Evolutionary conservation across 441 rosid genomes (phyloP).

Genomic region (Melastoma candidum): DNA sequence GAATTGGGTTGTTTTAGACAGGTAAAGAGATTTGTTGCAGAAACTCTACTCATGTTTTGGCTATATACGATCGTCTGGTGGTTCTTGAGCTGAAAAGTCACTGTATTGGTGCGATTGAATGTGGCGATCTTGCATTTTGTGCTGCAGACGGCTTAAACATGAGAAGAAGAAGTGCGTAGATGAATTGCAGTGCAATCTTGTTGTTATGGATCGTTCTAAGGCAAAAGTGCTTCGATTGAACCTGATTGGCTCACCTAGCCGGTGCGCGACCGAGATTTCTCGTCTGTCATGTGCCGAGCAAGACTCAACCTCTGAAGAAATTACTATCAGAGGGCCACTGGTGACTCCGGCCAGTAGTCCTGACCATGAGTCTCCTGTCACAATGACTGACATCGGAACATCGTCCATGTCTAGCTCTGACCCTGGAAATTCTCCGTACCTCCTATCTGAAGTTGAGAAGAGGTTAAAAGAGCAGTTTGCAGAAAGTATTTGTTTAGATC

Average conservation of each 20-base stretch:
- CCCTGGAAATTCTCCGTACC: slow-evolving; percentile 78
- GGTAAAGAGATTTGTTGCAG: slow-evolving; percentile 31
- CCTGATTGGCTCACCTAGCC: slow-evolving; percentile 55
- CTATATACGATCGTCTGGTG: not conserved
- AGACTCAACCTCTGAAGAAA: slow-evolving; percentile 35
- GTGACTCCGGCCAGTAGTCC: slow-evolving; percentile 97
- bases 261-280: slow-evolving; percentile 34
- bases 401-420: slow-evolving; percentile 96
- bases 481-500: slow-evolving; percentile 34
- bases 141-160: slow-evolving; percentile 62
- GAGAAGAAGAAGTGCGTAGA: slow-evolving; percentile 85
- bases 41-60: too few relatives aligned
- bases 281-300: slow-evolving; percentile 29
- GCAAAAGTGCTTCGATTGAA: slow-evolving; percentile 89
- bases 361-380: slow-evolving; percentile 84
- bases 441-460: slow-evolving; percentile 43
- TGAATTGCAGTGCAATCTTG: slow-evolving; percentile 91
- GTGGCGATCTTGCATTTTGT: not conserved
- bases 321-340: slow-evolving; percentile 58
- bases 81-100: not conserved
- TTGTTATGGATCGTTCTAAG: slow-evolving; percentile 83
- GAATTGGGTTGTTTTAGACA: slow-evolving; percentile 93
- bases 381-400: slow-evolving; percentile 83
- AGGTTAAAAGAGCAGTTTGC: slow-evolving; percentile 38
- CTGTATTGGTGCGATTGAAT: not conserved